Evolutionary conservation across 306 rosid genomes (phyloP), one percentile per base, ranked within the genome.

Genomic region (Dicorynia guianensis): DNA sequence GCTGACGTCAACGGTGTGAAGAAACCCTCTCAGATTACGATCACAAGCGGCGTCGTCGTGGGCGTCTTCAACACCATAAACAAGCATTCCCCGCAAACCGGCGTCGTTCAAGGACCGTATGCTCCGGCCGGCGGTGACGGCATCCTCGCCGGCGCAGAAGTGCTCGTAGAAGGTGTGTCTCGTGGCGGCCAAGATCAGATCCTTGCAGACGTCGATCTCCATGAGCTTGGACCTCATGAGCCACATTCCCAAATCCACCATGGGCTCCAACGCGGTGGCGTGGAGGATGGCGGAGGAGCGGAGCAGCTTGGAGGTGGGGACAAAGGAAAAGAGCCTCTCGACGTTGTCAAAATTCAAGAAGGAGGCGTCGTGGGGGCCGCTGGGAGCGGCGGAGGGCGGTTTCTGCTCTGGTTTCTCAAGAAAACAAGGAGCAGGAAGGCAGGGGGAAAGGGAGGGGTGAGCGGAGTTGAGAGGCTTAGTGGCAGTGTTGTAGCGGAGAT

Each of bases 121-220:
- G 49, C 89, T 82, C 1, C 35, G 7, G 0, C 84, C 87, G 17
- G 95, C 89, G 5, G 88, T 77, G 15, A 0, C 36, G 3, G 89
- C 70, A 10, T 96, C 92, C 55, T 90, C 91, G 4, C 99, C 99
- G 71, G 97, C 98, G 58, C 99, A 96, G 20, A 96, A 96, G 19
- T 92, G 90, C 10, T 70, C 80, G 70, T 63, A 95, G 20, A 95
- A 89, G 8, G 88, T 85, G 53, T 36, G 46, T 5, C 81, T 82
- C 0, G 89, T 59, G 4, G 72, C 7, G 2, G 80, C 79, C 35
- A 86, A 14, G 1, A 89, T 7, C 1, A 79, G 1, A 0, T 79
- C 75, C 2, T 55, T 59, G 42, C 81, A 4, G 20, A 35, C 47
- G 0, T 68, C 80, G 0, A 79, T 52, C 4, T 87, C 77, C 97